phyloP scores from a whole-genome alignment of 495 filamentous ascomycete genomes.

The Bacidia gigantensis region DNA sequence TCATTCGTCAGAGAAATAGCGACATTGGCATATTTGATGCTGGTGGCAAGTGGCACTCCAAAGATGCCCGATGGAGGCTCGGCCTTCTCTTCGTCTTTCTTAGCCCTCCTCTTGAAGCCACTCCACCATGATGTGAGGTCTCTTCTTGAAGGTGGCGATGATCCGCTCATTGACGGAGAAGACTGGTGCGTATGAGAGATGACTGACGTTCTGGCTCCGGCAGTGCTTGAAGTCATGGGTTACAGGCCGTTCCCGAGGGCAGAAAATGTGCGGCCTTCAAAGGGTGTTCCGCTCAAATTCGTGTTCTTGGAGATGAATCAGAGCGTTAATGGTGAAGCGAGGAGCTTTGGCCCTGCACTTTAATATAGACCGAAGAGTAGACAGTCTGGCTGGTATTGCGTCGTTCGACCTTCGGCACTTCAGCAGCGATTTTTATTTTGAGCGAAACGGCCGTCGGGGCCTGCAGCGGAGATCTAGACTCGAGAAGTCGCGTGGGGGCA shows the following conservation, averaged over 20 bases:
- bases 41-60: slow-evolving; percentile 82
- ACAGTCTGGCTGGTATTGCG: not conserved
- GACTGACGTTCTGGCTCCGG: slow-evolving; percentile 25
- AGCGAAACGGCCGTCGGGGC: not conserved
- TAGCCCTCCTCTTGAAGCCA: slow-evolving; percentile 61
- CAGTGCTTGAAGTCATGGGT: slow-evolving; percentile 16
- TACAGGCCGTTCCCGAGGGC: not conserved
- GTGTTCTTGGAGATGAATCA: not conserved
- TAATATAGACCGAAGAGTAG: not conserved
- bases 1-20: slow-evolving; percentile 91
- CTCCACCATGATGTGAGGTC: slow-evolving; percentile 89
- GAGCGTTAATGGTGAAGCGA: not conserved
- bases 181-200: slow-evolving; percentile 23
- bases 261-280: not conserved
- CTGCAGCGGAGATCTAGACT: not conserved
- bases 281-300: not conserved
- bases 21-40: slow-evolving; percentile 97
- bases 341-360: not conserved
- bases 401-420: not conserved
- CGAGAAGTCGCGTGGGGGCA: not conserved
- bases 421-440: too few species aligned
- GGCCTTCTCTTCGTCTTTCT: slow-evolving; percentile 62
- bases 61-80: slow-evolving; percentile 53
- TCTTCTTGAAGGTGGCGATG: slow-evolving; percentile 57
- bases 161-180: slow-evolving; percentile 19